These are phyloP conservation scores for Paraphaeosphaeria minitans DNA, from an alignment of 2,329 filamentous ascomycete genomes.

Conservation along the genomic window DNA sequence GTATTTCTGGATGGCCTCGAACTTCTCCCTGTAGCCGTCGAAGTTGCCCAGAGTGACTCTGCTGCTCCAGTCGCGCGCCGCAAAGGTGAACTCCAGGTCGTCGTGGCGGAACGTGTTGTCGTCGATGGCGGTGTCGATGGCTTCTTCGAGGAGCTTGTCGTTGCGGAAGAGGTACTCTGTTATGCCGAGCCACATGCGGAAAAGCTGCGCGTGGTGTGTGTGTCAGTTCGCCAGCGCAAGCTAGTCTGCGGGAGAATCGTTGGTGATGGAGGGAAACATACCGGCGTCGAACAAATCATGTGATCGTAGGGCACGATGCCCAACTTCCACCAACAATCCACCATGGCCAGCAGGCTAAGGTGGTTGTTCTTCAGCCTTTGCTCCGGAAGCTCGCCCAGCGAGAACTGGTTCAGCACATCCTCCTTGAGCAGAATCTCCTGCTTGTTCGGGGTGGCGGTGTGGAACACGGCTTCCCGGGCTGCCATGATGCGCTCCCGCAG, in stretches of 20 bases:
- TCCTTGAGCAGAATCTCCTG: slow-evolving; percentile 76
- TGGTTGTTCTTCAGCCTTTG: slow-evolving; percentile 87
- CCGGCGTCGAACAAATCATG: slow-evolving; percentile 98
- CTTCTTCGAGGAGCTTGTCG: slow-evolving; percentile 77
- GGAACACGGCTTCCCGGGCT: slow-evolving; percentile 71
- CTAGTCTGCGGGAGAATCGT: too few species aligned
- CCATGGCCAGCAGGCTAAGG: slow-evolving; percentile 90
- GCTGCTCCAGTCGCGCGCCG: slow-evolving; percentile 93
- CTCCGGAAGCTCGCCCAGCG: slow-evolving; percentile 71
- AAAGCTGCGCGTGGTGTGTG: slow-evolving; percentile 61
- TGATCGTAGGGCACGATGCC: slow-evolving; percentile 97
- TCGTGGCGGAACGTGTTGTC: slow-evolving; percentile 94
- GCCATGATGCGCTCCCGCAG: slow-evolving; percentile 76
- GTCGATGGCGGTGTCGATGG: slow-evolving; percentile 81
- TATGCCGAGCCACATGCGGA: slow-evolving; percentile 95
- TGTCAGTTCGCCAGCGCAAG: background rate
- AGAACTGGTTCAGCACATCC: slow-evolving; percentile 86
- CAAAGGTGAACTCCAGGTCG: slow-evolving; percentile 97
- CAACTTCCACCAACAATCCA: slow-evolving; percentile 96
- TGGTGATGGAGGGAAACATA: slow-evolving; percentile 46
- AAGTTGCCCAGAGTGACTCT: slow-evolving; percentile 91
- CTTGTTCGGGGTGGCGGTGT: slow-evolving; percentile 39
- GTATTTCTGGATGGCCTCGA: slow-evolving; percentile 86
- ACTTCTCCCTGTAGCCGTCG: slow-evolving; percentile 88
- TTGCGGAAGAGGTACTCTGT: slow-evolving; percentile 95